Conservation (phyloP, 345 rosid species). For the Euphorbia peplus region DNA sequence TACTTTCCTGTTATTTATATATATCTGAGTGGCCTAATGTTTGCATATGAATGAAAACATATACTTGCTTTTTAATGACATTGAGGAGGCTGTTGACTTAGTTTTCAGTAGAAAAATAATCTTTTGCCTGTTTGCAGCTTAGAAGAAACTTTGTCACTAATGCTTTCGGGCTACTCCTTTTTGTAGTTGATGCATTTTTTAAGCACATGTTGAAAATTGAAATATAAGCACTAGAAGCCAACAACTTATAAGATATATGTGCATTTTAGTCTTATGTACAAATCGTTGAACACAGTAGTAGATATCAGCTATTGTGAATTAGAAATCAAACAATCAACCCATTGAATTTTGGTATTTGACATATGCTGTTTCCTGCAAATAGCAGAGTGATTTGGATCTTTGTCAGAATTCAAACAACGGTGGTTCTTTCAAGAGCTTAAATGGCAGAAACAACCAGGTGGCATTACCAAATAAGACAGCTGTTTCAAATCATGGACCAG, state of each 20-base stretch:
- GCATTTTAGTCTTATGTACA: background rate
- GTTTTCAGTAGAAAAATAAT: too few relatives aligned
- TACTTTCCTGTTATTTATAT: background rate
- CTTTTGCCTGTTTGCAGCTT: too few relatives aligned
- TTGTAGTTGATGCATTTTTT: background rate
- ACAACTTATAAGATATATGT: background rate
- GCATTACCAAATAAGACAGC: constrained; percentile 34
- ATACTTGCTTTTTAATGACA: background rate
- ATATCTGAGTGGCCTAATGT: background rate
- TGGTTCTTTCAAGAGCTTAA: constrained; percentile 35
- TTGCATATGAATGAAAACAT: background rate
- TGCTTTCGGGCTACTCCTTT: background rate
- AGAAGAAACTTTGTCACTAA: too few relatives aligned
- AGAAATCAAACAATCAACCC: background rate
- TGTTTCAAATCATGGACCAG: constrained; percentile 46
- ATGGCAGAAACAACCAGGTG: constrained; percentile 36
- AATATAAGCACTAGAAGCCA: background rate
- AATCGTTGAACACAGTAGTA: background rate
- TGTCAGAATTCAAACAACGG: constrained; percentile 36
- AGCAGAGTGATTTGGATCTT: constrained; percentile 73
- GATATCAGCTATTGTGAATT: background rate
- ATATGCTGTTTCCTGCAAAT: constrained; percentile 21
- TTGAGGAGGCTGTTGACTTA: background rate
- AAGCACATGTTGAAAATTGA: background rate
- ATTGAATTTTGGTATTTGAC: constrained; percentile 7